These are phyloP conservation scores for Lophiotrema nucula DNA, from an alignment of 495 filamentous ascomycete species.

Conservation along the genomic window DNA sequence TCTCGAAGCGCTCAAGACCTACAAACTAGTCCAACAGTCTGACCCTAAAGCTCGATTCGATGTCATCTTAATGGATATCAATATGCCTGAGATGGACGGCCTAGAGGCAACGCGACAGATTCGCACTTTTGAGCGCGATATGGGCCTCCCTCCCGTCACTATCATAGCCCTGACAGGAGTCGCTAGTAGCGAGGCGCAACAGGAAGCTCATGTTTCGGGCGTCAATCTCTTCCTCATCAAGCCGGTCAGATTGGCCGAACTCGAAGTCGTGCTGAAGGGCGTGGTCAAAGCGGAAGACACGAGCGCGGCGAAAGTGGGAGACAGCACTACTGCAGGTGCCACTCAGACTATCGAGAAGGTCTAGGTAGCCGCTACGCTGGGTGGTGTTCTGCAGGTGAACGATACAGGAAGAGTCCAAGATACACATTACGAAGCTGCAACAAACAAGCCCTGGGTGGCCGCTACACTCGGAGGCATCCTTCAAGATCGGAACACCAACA, in stretches of 20 bases:
- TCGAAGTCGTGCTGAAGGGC: constrained; percentile 34
- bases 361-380: too few relatives aligned
- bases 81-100: constrained; percentile 57
- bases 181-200: constrained; percentile 60
- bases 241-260: constrained; percentile 53
- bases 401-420: too few relatives aligned
- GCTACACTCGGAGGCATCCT: too few relatives aligned
- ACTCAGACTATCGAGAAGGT: too few relatives aligned
- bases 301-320: background rate
- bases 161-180: constrained; percentile 73
- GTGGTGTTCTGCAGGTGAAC: too few relatives aligned
- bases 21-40: constrained; percentile 40
- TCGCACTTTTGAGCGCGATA: constrained; percentile 53
- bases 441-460: too few relatives aligned
- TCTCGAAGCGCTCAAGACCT: constrained; percentile 56
- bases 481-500: too few relatives aligned
- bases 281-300: constrained; percentile 8
- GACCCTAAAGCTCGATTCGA: constrained; percentile 44
- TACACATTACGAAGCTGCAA: too few relatives aligned
- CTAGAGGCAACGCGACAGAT: constrained; percentile 35
- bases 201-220: constrained; percentile 64
- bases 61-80: constrained; percentile 62
- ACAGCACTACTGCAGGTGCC: too few relatives aligned
- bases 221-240: constrained; percentile 75
- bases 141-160: constrained; percentile 43